Conservation (phyloP, 176 grass and related monocot genomes). For the Juncus effusus region DNA sequence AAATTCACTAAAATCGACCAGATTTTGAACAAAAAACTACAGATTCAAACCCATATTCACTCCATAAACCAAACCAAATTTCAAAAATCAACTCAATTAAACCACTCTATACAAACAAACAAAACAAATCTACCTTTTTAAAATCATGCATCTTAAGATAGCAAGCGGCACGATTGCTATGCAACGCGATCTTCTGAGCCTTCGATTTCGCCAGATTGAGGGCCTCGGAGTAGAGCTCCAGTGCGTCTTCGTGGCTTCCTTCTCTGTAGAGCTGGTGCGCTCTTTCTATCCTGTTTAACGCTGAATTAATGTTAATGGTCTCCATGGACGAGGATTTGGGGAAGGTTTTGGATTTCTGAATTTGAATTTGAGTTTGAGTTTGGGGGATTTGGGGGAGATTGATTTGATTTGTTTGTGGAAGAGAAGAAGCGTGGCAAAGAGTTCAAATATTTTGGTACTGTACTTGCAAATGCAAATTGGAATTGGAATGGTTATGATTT, state of each 20-base stretch:
- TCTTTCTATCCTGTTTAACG: conserved; percentile 46
- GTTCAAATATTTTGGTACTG: no score
- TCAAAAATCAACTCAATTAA: background rate
- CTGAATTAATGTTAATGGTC: conserved; percentile 25
- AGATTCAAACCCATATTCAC: background rate
- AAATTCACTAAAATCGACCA: no score
- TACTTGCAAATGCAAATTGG: no score
- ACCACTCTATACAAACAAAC: background rate
- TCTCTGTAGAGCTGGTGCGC: conserved; percentile 88
- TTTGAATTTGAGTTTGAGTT: conserved; percentile 3
- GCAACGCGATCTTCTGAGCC: conserved; percentile 82
- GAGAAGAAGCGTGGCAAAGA: background rate
- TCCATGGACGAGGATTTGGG: background rate
- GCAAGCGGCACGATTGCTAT: conserved; percentile 96
- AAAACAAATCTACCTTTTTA: conserved; percentile 37
- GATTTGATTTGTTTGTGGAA: background rate
- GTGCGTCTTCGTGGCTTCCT: conserved; percentile 73
- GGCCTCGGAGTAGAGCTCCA: conserved; percentile 77
- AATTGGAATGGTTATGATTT: no score
- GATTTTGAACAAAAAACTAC: background rate
- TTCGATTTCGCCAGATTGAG: conserved; percentile 60
- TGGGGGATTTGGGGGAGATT: background rate
- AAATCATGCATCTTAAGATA: conserved; percentile 92
- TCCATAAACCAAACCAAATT: background rate
- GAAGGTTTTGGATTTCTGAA: conserved; percentile 34